Percentiles rank a stretch among this genome's conserved stretches.
These are phyloP conservation scores for Ensete ventricosum DNA, from an alignment of 176 grass and related monocot species.

Conservation along the genomic window DNA sequence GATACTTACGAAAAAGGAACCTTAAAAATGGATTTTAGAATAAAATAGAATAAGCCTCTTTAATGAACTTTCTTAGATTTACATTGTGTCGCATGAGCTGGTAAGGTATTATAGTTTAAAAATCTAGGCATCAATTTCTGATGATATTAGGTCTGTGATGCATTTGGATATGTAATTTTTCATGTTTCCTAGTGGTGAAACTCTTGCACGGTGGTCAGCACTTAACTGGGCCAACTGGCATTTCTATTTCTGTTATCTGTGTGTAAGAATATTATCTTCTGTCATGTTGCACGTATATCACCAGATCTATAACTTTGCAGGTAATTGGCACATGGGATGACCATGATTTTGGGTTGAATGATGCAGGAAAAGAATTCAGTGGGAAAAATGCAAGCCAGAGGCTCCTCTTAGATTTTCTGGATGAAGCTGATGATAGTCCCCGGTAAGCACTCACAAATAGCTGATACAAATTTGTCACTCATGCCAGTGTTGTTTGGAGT, in stretches of 20 bases:
- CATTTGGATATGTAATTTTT: too few species aligned
- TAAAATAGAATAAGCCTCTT: neutral
- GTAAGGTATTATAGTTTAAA: neutral
- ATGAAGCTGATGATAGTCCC: constrained; percentile 66
- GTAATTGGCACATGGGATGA: constrained; percentile 97
- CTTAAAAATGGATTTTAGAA: neutral
- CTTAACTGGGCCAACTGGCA: too few species aligned
- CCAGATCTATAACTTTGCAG: constrained; percentile 35
- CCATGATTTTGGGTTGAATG: constrained; percentile 98
- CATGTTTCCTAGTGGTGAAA: too few species aligned
- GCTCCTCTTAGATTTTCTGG: constrained; percentile 88
- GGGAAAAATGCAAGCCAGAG: constrained; percentile 50
- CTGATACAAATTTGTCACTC: neutral
- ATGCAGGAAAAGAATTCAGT: constrained; percentile 79
- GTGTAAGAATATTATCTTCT: neutral
- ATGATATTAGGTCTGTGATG: neutral
- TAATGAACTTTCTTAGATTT: neutral
- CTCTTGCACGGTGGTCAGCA: too few species aligned
- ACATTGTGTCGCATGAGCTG: neutral
- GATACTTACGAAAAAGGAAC: too few species aligned
- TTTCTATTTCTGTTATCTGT: neutral
- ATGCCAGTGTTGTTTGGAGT: neutral
- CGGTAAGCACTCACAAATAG: constrained; percentile 31
- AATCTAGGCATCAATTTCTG: neutral
- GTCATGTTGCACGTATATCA: neutral